Percentiles rank a stretch among this genome's conserved stretches.
Evolutionary conservation across 345 rosid genomes (phyloP).

Genomic region (Pseudoturritis turrita): DNA sequence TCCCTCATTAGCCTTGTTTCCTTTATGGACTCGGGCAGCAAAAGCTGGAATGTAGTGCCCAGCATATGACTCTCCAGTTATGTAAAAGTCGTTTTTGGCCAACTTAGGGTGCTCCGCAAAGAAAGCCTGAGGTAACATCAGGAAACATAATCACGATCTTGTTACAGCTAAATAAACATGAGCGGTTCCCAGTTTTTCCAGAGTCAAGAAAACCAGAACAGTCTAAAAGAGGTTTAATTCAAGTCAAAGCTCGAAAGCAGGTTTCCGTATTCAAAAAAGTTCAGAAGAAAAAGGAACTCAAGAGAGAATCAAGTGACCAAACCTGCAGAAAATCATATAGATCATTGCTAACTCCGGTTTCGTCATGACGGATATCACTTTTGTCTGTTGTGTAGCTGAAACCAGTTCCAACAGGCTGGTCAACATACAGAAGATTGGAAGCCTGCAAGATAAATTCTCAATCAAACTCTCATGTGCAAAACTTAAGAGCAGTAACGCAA

Average conservation of each 20-base stretch:
- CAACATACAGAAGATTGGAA: slow-evolving; percentile 90
- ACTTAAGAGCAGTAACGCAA: neutral
- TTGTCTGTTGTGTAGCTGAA: slow-evolving; percentile 87
- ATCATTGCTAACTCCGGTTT: slow-evolving; percentile 85
- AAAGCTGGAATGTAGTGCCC: slow-evolving; percentile 99
- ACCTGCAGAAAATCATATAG: slow-evolving; percentile 98
- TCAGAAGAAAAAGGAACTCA: neutral
- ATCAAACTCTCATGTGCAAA: neutral
- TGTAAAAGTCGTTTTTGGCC: slow-evolving; percentile 74
- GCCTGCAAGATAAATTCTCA: slow-evolving; percentile 43
- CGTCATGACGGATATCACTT: slow-evolving; percentile 83
- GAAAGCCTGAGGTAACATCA: slow-evolving; percentile 55
- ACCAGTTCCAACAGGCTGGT: slow-evolving; percentile 98
- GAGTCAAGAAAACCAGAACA: neutral
- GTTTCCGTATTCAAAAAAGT: neutral
- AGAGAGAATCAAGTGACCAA: slow-evolving; percentile 9
- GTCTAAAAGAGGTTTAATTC: neutral
- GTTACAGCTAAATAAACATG: neutral
- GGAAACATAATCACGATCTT: neutral
- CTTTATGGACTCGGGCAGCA: slow-evolving; percentile 85
- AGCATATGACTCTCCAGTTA: slow-evolving; percentile 98
- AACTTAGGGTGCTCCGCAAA: slow-evolving; percentile 84
- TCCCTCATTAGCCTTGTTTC: slow-evolving; percentile 93
- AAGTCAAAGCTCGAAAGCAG: neutral
- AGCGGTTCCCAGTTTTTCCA: neutral